Percentiles rank a stretch among this genome's conserved stretches.
These are phyloP conservation scores for Ceratocystiopsis brevicomis DNA, from an alignment of 2,329 filamentous ascomycete species.

Conservation along the genomic window DNA sequence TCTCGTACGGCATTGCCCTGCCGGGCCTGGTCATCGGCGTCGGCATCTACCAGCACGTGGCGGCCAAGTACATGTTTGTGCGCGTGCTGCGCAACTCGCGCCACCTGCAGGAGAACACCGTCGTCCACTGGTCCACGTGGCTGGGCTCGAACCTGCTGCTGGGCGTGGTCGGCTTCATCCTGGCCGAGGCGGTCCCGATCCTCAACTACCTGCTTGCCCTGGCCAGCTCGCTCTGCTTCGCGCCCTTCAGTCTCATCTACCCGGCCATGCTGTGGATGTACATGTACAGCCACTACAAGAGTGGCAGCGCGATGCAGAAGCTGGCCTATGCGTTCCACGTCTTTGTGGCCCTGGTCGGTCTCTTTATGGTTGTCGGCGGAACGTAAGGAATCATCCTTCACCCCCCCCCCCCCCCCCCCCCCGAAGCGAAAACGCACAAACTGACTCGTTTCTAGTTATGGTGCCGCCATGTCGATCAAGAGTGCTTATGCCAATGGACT, in stretches of 20 bases:
- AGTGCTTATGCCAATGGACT: background rate
- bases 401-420: constrained; percentile 19
- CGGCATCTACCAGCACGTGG: constrained; percentile 8
- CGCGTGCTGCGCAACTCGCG: constrained; percentile 14
- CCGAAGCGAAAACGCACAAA: background rate
- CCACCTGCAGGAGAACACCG: constrained; percentile 16
- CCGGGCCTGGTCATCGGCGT: constrained; percentile 11
- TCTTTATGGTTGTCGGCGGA: constrained; percentile 28
- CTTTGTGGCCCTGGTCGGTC: constrained; percentile 24
- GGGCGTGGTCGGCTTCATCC: constrained; percentile 2
- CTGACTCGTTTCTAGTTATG: background rate
- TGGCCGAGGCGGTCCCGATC: constrained; percentile 6
- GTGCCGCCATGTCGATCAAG: background rate
- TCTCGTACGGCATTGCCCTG: constrained; percentile 33
- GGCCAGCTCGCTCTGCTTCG: constrained; percentile 2
- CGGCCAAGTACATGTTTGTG: constrained; percentile 11
- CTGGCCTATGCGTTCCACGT: constrained; percentile 19
- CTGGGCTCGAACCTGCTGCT: background rate
- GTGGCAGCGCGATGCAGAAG: constrained; percentile 17
- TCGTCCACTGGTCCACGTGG: constrained; percentile 16
- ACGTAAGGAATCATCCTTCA: constrained; percentile 22
- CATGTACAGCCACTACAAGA: constrained; percentile 18
- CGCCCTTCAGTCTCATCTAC: constrained; percentile 8
- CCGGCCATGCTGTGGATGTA: constrained; percentile 4
- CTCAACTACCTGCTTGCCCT: constrained; percentile 7